Evolutionary conservation across 2,329 filamentous ascomycete species (phyloP).

Genomic region (Phoma herbarum): DNA sequence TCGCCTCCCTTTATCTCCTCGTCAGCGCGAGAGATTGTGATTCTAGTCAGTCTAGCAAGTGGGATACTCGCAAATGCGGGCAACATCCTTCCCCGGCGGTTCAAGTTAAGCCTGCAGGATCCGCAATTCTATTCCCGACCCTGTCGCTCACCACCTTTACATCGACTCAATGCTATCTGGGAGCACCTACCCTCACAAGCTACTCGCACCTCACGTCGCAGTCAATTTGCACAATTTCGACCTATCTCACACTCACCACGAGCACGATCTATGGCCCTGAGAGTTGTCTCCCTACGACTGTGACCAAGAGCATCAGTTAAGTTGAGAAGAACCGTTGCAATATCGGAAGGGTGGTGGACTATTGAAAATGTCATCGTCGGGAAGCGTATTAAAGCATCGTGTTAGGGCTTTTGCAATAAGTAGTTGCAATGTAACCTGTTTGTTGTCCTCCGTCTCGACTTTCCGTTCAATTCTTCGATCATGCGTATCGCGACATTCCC

Average conservation of each 20-base stretch:
- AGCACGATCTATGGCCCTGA: conserved; percentile 1
- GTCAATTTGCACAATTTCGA: conserved; percentile 2
- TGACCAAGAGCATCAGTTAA: not conserved
- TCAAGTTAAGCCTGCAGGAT: no score
- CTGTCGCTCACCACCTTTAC: not conserved
- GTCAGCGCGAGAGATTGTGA: no score
- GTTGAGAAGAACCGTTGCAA: not conserved
- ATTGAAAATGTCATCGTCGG: not conserved
- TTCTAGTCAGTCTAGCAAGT: no score
- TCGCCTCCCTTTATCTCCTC: no score
- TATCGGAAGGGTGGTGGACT: not conserved
- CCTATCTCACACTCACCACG: conserved; percentile 6
- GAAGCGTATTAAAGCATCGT: not conserved
- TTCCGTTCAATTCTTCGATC: not conserved
- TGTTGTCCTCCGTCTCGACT: not conserved
- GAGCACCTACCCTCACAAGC: not conserved
- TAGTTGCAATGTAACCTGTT: not conserved
- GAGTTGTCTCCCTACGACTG: conserved; percentile 5
- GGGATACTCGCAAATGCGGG: no score
- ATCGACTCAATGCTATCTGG: conserved; percentile 3
- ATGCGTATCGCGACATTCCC: no score
- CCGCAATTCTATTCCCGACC: no score
- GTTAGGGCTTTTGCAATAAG: not conserved
- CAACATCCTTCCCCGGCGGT: no score
- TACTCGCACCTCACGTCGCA: not conserved